Percentiles rank a stretch among this genome's conserved stretches.
These are phyloP conservation scores for Pseudophaeomoniella oleicola DNA, from an alignment of 2,329 filamentous ascomycete species.

Conservation along the genomic window DNA sequence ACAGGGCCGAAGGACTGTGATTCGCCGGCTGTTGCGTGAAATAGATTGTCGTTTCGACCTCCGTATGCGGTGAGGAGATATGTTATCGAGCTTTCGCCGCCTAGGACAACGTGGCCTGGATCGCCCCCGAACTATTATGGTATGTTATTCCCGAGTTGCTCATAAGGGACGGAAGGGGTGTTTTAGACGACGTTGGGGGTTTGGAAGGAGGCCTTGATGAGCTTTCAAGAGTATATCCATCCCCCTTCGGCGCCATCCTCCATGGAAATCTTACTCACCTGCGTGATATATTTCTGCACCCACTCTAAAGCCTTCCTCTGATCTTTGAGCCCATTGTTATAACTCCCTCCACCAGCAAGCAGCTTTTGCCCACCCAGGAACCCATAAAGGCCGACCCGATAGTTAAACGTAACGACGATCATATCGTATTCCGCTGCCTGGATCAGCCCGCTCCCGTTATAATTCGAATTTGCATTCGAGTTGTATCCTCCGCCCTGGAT, in stretches of 20 bases:
- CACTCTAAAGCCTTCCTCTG: constrained; percentile 55
- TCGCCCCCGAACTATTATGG: constrained; percentile 62
- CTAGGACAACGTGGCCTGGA: constrained; percentile 51
- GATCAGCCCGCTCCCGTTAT: constrained; percentile 48
- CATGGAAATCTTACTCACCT: too few species aligned
- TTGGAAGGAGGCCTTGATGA: too few species aligned
- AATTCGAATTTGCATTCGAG: constrained; percentile 41
- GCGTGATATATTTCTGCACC: constrained; percentile 49
- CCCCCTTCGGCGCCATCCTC: too few species aligned
- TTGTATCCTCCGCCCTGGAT: constrained; percentile 51
- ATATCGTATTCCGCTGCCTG: constrained; percentile 44
- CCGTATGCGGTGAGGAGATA: constrained; percentile 45
- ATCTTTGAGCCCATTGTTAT: constrained; percentile 58
- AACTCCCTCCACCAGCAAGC: constrained; percentile 20
- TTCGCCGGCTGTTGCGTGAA: constrained; percentile 37
- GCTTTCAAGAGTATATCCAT: too few species aligned
- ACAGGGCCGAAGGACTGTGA: constrained; percentile 38
- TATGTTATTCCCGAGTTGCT: too few species aligned
- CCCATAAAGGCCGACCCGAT: constrained; percentile 60
- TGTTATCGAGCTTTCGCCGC: constrained; percentile 50
- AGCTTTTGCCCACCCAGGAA: constrained; percentile 51
- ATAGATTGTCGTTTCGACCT: constrained; percentile 32
- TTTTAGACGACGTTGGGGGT: too few species aligned
- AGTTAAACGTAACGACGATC: constrained; percentile 60
- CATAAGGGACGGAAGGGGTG: too few species aligned